Conservation (phyloP, 192 early-diverging fungal species). For the Coemansia sp. region DNA sequence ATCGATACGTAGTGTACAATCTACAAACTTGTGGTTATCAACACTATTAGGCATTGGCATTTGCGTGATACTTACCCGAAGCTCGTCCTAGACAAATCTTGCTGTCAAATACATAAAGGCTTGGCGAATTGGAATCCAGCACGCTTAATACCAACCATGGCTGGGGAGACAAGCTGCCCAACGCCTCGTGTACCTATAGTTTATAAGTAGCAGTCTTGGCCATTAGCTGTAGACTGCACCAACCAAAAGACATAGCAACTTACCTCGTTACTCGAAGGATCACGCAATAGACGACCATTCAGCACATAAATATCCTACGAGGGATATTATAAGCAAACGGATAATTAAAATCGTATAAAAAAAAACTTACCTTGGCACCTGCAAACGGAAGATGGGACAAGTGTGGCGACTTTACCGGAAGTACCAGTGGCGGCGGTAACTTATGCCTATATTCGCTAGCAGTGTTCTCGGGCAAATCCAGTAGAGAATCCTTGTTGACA, state of each 20-base stretch:
- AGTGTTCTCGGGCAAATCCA: background rate
- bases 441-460: background rate
- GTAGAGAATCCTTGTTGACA: background rate
- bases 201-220: too few relatives aligned
- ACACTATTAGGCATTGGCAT: background rate
- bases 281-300: conserved; percentile 21
- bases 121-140: conserved; percentile 18
- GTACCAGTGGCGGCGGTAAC: conserved; percentile 28
- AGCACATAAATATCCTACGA: conserved; percentile 23
- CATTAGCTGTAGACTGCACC: too few relatives aligned
- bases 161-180: background rate
- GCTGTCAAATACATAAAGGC: conserved; percentile 17
- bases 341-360: too few relatives aligned
- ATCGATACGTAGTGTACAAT: conserved; percentile 24
- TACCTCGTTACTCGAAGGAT: conserved; percentile 14
- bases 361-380: conserved; percentile 13
- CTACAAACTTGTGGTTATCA: conserved; percentile 2
- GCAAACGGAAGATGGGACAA: conserved; percentile 29
- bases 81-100: conserved; percentile 25
- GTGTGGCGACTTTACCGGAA: conserved; percentile 35
- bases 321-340: too few relatives aligned
- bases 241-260: background rate
- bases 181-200: conserved; percentile 3
- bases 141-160: conserved; percentile 29
- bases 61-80: conserved; percentile 12